A percentile compares a stretch with the other conserved stretches of the same genome.
phyloP scores from a whole-genome alignment of 805 yeast genomes.

The Kodamaea kakaduensis region DNA sequence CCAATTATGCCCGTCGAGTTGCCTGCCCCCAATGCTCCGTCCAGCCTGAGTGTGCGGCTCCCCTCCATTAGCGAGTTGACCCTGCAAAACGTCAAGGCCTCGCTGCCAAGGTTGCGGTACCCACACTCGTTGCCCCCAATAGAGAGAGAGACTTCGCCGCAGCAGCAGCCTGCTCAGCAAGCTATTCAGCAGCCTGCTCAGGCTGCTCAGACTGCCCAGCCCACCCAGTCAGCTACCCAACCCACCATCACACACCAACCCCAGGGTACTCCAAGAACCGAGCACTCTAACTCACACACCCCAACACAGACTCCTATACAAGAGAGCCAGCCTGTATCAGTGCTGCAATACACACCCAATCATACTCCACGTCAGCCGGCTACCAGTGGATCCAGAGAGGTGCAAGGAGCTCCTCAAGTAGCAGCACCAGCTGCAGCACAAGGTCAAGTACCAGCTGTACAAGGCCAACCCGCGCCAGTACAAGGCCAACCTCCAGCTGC shows the following conservation, averaged over 20 bases:
- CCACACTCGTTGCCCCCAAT: slow-evolving; percentile 6
- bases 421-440: slow-evolving; percentile 7
- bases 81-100: slow-evolving; percentile 1
- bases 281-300: slow-evolving; percentile 1
- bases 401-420: slow-evolving; percentile 2
- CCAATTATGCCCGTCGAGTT: slow-evolving; percentile 3
- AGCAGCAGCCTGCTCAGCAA: slow-evolving; percentile 1
- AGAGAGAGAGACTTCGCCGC: slow-evolving; percentile 5
- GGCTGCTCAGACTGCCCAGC: neutral
- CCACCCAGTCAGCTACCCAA: neutral
- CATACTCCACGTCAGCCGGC: slow-evolving; percentile 1
- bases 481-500: neutral
- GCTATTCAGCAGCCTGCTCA: neutral
- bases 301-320: slow-evolving; percentile 10
- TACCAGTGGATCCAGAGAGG: slow-evolving; percentile 5
- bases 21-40: slow-evolving; percentile 8
- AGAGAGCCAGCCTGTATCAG: slow-evolving; percentile 3
- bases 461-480: neutral
- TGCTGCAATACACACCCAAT: too few species aligned
- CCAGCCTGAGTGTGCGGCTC: slow-evolving; percentile 8
- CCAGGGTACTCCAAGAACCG: slow-evolving; percentile 6
- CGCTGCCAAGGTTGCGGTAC: slow-evolving; percentile 5
- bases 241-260: neutral
- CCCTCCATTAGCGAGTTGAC: slow-evolving; percentile 17
- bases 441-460: slow-evolving; percentile 4